Conservation (phyloP, 441 rosid species). For the Erodium moschatum region DNA sequence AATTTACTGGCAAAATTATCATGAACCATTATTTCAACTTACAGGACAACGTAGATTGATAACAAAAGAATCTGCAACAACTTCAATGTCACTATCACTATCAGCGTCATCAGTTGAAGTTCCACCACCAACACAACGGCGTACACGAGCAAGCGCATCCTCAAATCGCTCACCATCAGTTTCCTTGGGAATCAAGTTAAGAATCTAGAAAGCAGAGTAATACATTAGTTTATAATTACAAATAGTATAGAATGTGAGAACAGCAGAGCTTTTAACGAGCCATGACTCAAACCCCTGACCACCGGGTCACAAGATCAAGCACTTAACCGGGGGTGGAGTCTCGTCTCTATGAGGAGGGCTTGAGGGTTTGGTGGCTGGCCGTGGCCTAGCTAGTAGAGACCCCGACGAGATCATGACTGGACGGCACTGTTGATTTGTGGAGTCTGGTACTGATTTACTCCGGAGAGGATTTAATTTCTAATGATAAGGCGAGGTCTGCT, state of each 20-base stretch:
- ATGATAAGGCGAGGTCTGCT: too few species aligned
- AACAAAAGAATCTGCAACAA: conserved; percentile 75
- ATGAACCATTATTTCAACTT: conserved; percentile 27
- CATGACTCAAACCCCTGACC: too few species aligned
- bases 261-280: not conserved
- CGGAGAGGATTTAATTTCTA: too few species aligned
- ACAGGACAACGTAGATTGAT: conserved; percentile 96
- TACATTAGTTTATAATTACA: conserved; percentile 12
- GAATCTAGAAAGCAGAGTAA: conserved; percentile 44
- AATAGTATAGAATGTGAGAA: not conserved
- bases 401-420: too few species aligned
- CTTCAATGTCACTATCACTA: conserved; percentile 96
- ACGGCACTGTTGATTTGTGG: too few species aligned
- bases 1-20: not conserved
- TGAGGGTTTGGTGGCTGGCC: too few species aligned
- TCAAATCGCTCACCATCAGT: conserved; percentile 72
- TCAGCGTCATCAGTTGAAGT: conserved; percentile 64
- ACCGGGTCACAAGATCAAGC: too few species aligned
- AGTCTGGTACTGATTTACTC: too few species aligned
- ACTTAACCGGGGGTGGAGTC: too few species aligned
- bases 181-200: conserved; percentile 75
- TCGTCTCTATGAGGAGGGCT: too few species aligned
- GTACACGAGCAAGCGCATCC: conserved; percentile 81
- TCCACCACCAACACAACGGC: conserved; percentile 91
- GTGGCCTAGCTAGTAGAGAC: too few species aligned